Conservation (phyloP, 2,329 filamentous ascomycete genomes). For the Neophaeococcomyces aloes region DNA sequence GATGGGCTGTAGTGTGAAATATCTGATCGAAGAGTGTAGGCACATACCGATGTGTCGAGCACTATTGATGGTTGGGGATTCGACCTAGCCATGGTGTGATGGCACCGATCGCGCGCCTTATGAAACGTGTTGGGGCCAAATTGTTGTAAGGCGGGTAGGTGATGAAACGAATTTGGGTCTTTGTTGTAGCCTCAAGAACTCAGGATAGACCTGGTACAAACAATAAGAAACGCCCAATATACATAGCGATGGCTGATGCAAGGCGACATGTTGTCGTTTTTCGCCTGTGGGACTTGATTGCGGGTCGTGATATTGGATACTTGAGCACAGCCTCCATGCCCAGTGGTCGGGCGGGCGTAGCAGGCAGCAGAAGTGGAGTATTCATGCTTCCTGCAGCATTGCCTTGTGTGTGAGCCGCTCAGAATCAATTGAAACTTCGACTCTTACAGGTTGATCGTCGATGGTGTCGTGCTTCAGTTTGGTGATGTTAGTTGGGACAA, state of each 20-base stretch:
- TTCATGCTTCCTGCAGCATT: constrained; percentile 2
- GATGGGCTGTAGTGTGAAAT: constrained; percentile 2
- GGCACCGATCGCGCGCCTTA: not conserved
- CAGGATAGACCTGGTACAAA: too few relatives aligned
- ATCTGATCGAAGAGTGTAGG: not conserved
- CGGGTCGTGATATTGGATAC: not conserved
- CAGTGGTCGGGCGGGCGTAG: not conserved
- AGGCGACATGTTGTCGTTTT: not conserved
- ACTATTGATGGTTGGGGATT: constrained; percentile 15
- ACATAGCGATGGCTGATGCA: not conserved
- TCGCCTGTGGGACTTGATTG: not conserved
- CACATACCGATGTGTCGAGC: constrained; percentile 20
- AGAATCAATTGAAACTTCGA: not conserved
- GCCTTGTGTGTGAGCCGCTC: not conserved
- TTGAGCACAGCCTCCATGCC: constrained; percentile 6
- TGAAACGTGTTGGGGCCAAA: constrained; percentile 2
- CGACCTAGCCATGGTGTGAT: constrained; percentile 12
- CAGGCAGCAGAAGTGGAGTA: not conserved
- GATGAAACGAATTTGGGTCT: not conserved
- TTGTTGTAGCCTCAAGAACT: too few relatives aligned
- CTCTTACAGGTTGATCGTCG: not conserved
- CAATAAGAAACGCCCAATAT: too few relatives aligned
- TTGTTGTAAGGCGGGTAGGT: not conserved
- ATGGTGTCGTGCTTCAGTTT: not conserved
- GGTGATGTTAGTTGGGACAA: not conserved